Base-by-base conservation (phyloP, 306 rosid genomes). In the Ochetophila trinervis region DNA sequence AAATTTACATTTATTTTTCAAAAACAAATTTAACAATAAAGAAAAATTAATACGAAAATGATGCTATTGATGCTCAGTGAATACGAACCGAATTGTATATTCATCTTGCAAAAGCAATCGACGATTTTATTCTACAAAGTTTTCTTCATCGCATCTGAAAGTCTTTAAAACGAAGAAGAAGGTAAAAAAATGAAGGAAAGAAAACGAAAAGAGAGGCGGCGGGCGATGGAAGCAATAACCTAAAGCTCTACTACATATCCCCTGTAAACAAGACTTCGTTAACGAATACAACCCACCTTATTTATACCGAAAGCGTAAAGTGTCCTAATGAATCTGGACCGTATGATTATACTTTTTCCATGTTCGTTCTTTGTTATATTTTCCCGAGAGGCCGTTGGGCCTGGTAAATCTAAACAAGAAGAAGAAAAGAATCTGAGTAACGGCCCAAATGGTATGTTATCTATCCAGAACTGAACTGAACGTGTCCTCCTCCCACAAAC, bases 71-170 rank as follows among this genome's bases (percentile, higher is more conserved):
- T 81, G 97, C 97, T 89, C 99, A 66, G 97, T 76, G 99, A 93
- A 93, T 93, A 90, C 99, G 90, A 93, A 93, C 94, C 99, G 85
- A 65, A 77, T 5, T 22, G 54, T 15, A 48, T 47, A 54, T 76
- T 93, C 98, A 89, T 84, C n/a, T 79, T 84, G 87, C 96, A 2
- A 68, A 27, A 37, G 78, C 84, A 87, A 89, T 93, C 97, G 53
- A 78, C 57, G 62, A 54, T 32, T 53, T 78, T 56, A 17, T 71
- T 69, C 71, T 61, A 44, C 65, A 20, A 5, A 11, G 27, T 37
- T 57, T 68, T 76, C 80, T 36, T 66, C 81, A 76, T 71, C 27
- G 69, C 57, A 77, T 23, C 57, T 24, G 22, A 20, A 17, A 3
- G 19, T 48, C 2, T 48, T n/a, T 48, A 13, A 4, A 17, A 14